Conservation (phyloP, 1,139 yeast species). For the Debaryomyces coudertii region DNA sequence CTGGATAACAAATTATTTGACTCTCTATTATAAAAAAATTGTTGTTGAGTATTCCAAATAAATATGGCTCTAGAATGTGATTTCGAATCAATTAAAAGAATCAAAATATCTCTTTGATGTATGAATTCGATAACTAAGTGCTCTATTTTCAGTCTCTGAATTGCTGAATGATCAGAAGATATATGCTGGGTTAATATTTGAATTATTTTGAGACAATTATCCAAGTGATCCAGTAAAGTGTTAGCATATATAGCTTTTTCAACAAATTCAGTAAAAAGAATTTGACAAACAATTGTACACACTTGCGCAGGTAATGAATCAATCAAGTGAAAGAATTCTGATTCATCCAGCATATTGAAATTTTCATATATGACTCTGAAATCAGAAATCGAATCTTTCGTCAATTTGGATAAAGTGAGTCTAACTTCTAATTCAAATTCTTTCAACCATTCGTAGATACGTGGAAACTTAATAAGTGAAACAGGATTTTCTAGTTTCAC, state of each 20-base stretch:
- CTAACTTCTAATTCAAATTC: constrained; percentile 60
- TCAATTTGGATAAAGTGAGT: constrained; percentile 44
- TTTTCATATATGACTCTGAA: constrained; percentile 17
- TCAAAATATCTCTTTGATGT: constrained; percentile 57
- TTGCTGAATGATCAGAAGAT: constrained; percentile 24
- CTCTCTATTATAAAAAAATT: constrained; percentile 42
- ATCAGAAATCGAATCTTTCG: constrained; percentile 12
- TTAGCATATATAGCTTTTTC: constrained; percentile 31
- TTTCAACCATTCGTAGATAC: constrained; percentile 65
- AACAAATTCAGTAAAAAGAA: constrained; percentile 53
- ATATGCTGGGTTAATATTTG: constrained; percentile 19
- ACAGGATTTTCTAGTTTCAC: constrained; percentile 51
- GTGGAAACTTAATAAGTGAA: constrained; percentile 42
- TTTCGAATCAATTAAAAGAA: constrained; percentile 22
- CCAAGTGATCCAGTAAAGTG: constrained; percentile 7
- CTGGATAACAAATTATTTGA: constrained; percentile 29
- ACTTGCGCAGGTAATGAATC: constrained; percentile 59
- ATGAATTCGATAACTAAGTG: constrained; percentile 65
- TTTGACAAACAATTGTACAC: constrained; percentile 57
- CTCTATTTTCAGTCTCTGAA: constrained; percentile 56
- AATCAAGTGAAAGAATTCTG: constrained; percentile 16
- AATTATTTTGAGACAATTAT: constrained; percentile 15
- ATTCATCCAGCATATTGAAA: not conserved
- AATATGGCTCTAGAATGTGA: constrained; percentile 18
- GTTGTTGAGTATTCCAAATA: constrained; percentile 59